Evolutionary conservation across 345 rosid species (phyloP), one percentile per base, ranked within the genome.

Genomic region (Syzygium oleosum): DNA sequence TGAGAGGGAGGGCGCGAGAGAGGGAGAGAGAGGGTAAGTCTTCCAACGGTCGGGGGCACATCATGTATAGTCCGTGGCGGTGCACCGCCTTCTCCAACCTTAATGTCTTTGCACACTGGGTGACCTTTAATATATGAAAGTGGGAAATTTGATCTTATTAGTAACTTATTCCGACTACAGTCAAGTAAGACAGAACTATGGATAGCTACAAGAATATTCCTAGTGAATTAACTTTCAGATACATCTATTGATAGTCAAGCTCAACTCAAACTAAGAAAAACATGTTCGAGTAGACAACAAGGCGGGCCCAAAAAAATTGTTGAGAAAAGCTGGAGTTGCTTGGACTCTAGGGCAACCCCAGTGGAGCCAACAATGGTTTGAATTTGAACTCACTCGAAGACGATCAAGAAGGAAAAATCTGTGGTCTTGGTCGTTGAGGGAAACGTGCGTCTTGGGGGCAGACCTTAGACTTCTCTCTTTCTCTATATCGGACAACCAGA

Each of bases 1-100:
- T 6, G 46, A 5, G 91, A 61, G 90, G 91, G 31, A 91, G 87
- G 68, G 95, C 93, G 21, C 95, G 92, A 54, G 87, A 88, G 84
- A 93, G 85, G 52, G 93, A 87, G 55, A 55, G 87, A 58, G 93
- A 43, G 46, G 46, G 46, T 43, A 6, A 80, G 92, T 91, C 73
- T 92, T 92, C 94, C 94, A 93, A 2, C 59, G 90, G 83, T 92
- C 91, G 51, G 95, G 94, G 95, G 25, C 92, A 59, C 91, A 93
- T 90, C 92, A 91, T 91, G 91, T 92, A 91, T 21, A 91, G 59
- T 49, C 95, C 91, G 56, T 93, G 95, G 88, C 90, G 91, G 91
- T 93, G 91, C 22, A 88, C 90, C 15, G 94, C 92, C 87, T 88
- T 88, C 89, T 91, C 91, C 12, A 92, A 85, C 38, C 86, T 59